Conservation (phyloP, 305 asterid species). For the Caryopteris hybrid region DNA sequence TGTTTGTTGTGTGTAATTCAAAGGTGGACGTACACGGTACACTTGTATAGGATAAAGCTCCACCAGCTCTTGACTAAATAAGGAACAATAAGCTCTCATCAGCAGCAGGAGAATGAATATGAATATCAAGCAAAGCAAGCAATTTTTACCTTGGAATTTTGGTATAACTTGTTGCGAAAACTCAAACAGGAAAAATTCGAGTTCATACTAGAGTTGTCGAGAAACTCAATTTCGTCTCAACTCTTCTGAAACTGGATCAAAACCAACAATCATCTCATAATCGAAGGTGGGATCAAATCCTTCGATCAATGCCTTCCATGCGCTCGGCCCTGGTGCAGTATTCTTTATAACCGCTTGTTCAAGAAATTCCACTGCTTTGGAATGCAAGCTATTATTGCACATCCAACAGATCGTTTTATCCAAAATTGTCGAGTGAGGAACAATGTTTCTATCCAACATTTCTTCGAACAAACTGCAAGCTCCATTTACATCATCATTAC, state of each 20-base stretch:
- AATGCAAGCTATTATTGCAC: conserved; percentile 27
- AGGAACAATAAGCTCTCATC: too few species aligned
- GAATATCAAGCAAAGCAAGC: too few species aligned
- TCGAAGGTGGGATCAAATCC: not conserved
- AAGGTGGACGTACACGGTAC: too few species aligned
- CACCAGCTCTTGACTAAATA: too few species aligned
- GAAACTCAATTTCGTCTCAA: not conserved
- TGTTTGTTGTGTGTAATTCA: too few species aligned
- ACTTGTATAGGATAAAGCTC: too few species aligned
- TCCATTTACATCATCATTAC: conserved; percentile 26
- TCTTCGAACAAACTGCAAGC: conserved; percentile 37
- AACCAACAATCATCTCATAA: not conserved
- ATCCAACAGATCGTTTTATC: conserved; percentile 31
- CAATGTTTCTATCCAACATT: conserved; percentile 23
- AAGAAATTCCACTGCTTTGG: conserved; percentile 30
- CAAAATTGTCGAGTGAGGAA: conserved; percentile 21
- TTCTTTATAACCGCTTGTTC: conserved; percentile 17
- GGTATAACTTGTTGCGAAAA: too few species aligned
- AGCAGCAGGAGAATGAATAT: too few species aligned
- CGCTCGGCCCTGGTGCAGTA: not conserved
- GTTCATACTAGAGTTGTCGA: not conserved
- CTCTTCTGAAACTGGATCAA: not conserved
- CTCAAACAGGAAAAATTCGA: too few species aligned
- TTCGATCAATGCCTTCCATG: conserved; percentile 17
- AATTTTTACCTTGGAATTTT: too few species aligned